Percentiles rank a stretch among this genome's conserved stretches.
Conservation (phyloP, 768 basidiomycete species). For the Pisolithus sp. region DNA sequence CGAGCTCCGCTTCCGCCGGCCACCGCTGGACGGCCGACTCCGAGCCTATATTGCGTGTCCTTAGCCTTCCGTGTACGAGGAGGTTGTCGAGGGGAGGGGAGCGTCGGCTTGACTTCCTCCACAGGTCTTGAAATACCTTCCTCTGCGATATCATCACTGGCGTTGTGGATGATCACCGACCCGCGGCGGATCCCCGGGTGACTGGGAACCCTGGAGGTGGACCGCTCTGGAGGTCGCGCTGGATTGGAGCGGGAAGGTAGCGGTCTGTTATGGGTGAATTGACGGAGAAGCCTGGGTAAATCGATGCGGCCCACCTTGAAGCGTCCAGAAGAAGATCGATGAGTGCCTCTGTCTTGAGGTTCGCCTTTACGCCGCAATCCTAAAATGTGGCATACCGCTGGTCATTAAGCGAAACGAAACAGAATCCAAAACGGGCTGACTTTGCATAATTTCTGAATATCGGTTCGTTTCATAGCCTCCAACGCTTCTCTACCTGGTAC, state of each 20-base stretch:
- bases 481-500: constrained; percentile 38
- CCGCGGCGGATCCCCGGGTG: constrained; percentile 20
- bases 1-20: constrained; percentile 67
- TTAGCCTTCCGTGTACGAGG: constrained; percentile 63
- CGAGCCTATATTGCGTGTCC: constrained; percentile 62
- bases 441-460: constrained; percentile 59
- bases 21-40: constrained; percentile 61
- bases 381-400: constrained; percentile 25
- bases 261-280: constrained; percentile 20
- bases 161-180: constrained; percentile 34
- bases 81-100: constrained; percentile 20
- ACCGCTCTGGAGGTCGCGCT: constrained; percentile 18
- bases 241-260: constrained; percentile 16
- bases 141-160: constrained; percentile 38
- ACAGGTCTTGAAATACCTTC: constrained; percentile 17
- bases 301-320: constrained; percentile 30
- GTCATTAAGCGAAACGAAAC: constrained; percentile 6
- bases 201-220: constrained; percentile 29
- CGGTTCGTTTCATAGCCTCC: constrained; percentile 47
- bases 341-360: constrained; percentile 73
- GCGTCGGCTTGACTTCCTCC: constrained; percentile 8
- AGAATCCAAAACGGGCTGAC: constrained; percentile 27
- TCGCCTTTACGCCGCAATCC: constrained; percentile 79
- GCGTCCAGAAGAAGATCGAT: constrained; percentile 67
- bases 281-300: constrained; percentile 33